Conservation (phyloP, 2,329 filamentous ascomycete genomes). For the Calonectria crousiana region DNA sequence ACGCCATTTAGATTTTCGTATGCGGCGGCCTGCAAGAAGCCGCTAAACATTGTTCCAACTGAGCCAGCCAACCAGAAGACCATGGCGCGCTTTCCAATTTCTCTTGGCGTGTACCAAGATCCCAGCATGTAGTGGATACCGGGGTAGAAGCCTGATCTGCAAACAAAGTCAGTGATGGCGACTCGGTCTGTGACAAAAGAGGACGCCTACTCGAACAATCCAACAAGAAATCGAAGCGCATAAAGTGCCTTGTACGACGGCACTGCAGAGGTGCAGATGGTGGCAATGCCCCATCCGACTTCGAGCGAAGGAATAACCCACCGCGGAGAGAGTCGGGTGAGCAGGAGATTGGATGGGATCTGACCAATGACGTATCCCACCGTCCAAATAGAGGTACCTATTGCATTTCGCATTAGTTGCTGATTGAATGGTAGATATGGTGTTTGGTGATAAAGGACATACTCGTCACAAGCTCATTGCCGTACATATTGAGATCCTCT, state of each 20-base stretch:
- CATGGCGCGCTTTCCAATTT: slow-evolving; percentile 37
- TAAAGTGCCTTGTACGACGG: slow-evolving; percentile 27
- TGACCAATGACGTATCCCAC: slow-evolving; percentile 34
- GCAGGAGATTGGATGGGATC: slow-evolving; percentile 30
- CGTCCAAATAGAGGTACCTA: slow-evolving; percentile 30
- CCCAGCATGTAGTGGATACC: slow-evolving; percentile 38
- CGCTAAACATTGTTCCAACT: slow-evolving; percentile 31
- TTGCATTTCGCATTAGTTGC: neutral
- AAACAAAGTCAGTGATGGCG: neutral
- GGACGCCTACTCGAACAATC: slow-evolving; percentile 31
- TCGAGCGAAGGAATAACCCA: slow-evolving; percentile 37
- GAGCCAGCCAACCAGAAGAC: slow-evolving; percentile 38
- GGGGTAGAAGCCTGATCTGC: slow-evolving; percentile 32
- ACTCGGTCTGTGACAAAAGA: neutral
- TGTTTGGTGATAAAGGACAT: neutral
- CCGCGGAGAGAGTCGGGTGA: slow-evolving; percentile 30
- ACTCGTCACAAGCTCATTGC: slow-evolving; percentile 40
- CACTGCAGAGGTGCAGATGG: slow-evolving; percentile 29
- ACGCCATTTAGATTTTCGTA: slow-evolving; percentile 32
- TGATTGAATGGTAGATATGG: neutral
- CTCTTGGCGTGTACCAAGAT: slow-evolving; percentile 38
- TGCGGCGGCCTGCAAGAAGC: slow-evolving; percentile 33
- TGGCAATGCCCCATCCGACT: slow-evolving; percentile 33
- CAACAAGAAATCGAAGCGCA: slow-evolving; percentile 29
- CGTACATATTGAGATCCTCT: slow-evolving; percentile 34